Conservation (phyloP, 2,329 filamentous ascomycete genomes). For the Penicillium olsonii region DNA sequence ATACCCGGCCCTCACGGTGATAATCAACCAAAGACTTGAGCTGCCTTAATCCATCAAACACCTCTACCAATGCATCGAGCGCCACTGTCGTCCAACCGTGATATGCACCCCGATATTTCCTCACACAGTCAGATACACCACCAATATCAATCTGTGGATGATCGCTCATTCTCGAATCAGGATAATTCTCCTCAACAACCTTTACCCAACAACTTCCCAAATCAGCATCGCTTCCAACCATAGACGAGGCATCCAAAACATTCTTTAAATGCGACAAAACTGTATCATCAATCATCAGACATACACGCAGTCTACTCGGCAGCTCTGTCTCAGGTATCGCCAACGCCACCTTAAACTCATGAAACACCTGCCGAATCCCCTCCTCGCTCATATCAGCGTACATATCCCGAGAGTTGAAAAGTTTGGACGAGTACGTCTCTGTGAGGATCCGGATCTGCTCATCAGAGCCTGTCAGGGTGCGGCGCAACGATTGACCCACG, state of each 20-base stretch:
- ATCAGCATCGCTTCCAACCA: slow-evolving; percentile 12
- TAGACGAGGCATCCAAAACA: slow-evolving; percentile 14
- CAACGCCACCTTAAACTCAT: slow-evolving; percentile 31
- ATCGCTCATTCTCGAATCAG: slow-evolving; percentile 22
- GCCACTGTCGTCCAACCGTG: slow-evolving; percentile 28
- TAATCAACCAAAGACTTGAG: slow-evolving; percentile 26
- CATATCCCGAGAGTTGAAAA: slow-evolving; percentile 22
- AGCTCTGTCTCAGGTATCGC: slow-evolving; percentile 27
- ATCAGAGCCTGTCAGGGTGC: slow-evolving; percentile 21
- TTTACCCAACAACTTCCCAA: slow-evolving; percentile 26
- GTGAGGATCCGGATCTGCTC: slow-evolving; percentile 21
- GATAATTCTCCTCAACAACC: slow-evolving; percentile 33
- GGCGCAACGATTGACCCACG: slow-evolving; percentile 40
- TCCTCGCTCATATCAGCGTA: slow-evolving; percentile 20
- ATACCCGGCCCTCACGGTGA: slow-evolving; percentile 24
- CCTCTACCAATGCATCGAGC: slow-evolving; percentile 28
- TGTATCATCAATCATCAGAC: slow-evolving; percentile 30
- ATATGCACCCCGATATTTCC: slow-evolving; percentile 17
- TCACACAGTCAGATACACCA: not conserved
- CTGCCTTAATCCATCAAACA: slow-evolving; percentile 27
- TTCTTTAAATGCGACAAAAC: slow-evolving; percentile 21
- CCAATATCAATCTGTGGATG: slow-evolving; percentile 9
- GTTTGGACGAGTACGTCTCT: slow-evolving; percentile 28
- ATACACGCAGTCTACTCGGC: slow-evolving; percentile 28
- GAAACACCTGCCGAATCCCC: slow-evolving; percentile 26